phyloP scores from a whole-genome alignment of 129 eudicot genomes.

The Solidago caesia region DNA sequence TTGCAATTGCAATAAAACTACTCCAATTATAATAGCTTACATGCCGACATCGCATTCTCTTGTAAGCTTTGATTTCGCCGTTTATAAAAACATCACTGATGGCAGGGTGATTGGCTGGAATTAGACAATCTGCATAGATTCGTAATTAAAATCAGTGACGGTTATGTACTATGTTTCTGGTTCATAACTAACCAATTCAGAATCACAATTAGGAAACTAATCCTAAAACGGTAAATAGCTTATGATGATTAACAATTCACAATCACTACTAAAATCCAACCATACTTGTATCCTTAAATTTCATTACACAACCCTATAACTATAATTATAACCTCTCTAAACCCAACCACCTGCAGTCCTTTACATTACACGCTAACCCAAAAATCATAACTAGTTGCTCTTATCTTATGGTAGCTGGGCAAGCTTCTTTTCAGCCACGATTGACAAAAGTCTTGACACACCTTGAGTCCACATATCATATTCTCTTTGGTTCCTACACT shows the following conservation, averaged over 20 bases:
- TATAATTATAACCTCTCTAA: constrained; percentile 19
- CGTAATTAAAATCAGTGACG: no score
- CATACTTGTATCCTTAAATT: constrained; percentile 14
- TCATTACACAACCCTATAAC: constrained; percentile 23
- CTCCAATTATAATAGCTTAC: no score
- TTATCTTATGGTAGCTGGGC: constrained; percentile 7
- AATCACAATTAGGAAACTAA: neutral
- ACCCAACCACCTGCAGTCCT: constrained; percentile 17
- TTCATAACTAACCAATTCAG: no score
- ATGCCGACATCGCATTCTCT: no score
- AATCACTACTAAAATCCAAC: constrained; percentile 20
- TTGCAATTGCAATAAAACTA: no score
- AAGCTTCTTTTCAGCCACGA: constrained; percentile 60
- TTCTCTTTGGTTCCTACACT: constrained; percentile 77
- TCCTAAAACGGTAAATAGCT: constrained; percentile 7
- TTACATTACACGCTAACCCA: constrained; percentile 4
- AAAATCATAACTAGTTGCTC: constrained; percentile 4
- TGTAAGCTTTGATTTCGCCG: no score
- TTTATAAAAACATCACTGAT: no score
- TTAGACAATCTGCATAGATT: no score
- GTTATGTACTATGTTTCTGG: no score
- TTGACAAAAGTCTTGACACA: constrained; percentile 67
- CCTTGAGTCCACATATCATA: constrained; percentile 97
- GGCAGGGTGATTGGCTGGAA: no score
- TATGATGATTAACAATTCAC: neutral